Evolutionary conservation across 2,329 filamentous ascomycete genomes (phyloP).

Genomic region (Sporothrix phasma): DNA sequence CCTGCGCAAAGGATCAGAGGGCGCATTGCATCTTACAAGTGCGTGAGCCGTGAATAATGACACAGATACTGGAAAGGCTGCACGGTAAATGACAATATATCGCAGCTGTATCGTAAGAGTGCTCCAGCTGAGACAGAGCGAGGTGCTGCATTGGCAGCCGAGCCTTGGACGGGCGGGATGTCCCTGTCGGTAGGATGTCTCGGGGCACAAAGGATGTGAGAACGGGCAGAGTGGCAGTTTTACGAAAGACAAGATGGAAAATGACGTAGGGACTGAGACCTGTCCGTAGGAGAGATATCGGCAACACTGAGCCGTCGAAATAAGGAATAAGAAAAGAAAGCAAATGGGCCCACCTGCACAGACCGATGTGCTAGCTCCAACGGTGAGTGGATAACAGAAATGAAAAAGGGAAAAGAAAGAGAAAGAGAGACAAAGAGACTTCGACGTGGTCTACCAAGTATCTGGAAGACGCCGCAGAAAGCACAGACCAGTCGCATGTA

Average conservation of each 20-base stretch:
- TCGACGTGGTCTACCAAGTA: too few species aligned
- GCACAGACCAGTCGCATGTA: background rate
- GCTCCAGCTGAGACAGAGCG: too few species aligned
- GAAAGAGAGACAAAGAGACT: background rate
- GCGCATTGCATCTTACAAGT: background rate
- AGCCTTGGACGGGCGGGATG: background rate
- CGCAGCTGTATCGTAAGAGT: too few species aligned
- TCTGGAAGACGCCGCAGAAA: too few species aligned
- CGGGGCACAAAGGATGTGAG: background rate
- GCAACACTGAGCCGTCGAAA: background rate
- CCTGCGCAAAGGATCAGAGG: too few species aligned
- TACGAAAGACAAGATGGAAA: background rate
- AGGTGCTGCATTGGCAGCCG: background rate
- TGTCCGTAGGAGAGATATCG: background rate
- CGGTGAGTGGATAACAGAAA: background rate
- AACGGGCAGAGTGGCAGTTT: background rate
- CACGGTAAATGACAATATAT: background rate
- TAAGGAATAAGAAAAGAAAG: background rate
- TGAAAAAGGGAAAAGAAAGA: background rate
- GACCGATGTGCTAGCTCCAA: conserved; percentile 1
- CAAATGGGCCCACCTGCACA: background rate
- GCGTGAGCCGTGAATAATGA: background rate
- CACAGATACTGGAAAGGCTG: background rate
- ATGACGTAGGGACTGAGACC: background rate
- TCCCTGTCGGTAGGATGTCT: conserved; percentile 1